Percentiles rank a stretch among this genome's conserved stretches.
Evolutionary conservation across 2,329 filamentous ascomycete species (phyloP).

Genomic region (Chrysosporium queenslandicum): DNA sequence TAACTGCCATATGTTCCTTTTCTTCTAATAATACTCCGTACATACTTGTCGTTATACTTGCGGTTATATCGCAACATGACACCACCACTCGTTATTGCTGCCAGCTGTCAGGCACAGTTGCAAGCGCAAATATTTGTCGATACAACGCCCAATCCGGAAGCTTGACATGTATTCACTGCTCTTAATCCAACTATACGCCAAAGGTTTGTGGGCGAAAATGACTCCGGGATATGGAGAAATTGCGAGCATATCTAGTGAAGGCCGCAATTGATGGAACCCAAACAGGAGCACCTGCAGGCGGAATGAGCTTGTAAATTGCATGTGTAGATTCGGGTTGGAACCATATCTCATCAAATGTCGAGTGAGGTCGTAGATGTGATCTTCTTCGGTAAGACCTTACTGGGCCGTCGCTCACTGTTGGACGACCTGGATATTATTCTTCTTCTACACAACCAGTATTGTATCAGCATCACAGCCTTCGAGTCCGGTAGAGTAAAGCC

Average conservation of each 20-base stretch:
- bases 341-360: neutral
- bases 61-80: conserved; percentile 3
- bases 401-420: conserved; percentile 22
- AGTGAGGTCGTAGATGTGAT: neutral
- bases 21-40: conserved; percentile 1
- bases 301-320: neutral
- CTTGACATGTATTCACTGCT: neutral
- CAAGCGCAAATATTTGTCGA: neutral
- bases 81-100: neutral
- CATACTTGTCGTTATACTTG: conserved; percentile 2
- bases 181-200: conserved; percentile 1
- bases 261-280: neutral
- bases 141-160: neutral
- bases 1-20: conserved; percentile 1
- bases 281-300: neutral
- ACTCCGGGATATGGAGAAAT: neutral
- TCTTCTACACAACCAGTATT: conserved; percentile 24
- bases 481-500: neutral
- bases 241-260: no score
- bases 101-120: conserved; percentile 10
- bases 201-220: neutral
- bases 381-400: neutral
- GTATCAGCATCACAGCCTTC: conserved; percentile 2
- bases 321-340: neutral
- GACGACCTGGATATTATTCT: conserved; percentile 33